Conservation (phyloP, 139 green algal species). For the Tetraselmis chui region DNA sequence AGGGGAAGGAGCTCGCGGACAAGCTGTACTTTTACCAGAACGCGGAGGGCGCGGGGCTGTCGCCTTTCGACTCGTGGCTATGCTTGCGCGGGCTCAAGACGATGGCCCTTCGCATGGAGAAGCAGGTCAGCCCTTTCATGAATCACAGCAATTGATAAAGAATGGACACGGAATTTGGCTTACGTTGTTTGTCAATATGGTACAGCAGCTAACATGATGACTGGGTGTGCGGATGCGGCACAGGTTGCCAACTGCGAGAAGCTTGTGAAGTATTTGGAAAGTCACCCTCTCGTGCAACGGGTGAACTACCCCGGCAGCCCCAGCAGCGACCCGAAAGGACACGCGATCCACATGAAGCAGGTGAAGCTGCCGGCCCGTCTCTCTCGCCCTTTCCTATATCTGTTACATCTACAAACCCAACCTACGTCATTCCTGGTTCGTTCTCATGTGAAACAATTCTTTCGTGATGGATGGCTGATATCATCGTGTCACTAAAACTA, state of each 20-base stretch:
- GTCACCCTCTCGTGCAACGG: slow-evolving; percentile 71
- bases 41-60: slow-evolving; percentile 78
- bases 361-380: too few species aligned
- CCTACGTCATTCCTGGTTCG: too few species aligned
- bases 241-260: slow-evolving; percentile 44
- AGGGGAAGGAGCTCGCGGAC: slow-evolving; percentile 65
- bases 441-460: too few species aligned
- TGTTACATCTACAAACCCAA: too few species aligned
- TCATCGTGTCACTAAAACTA: too few species aligned
- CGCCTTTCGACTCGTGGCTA: slow-evolving; percentile 96
- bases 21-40: slow-evolving; percentile 90
- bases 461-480: too few species aligned
- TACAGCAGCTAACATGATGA: too few species aligned
- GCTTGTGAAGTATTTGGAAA: slow-evolving; percentile 72
- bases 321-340: slow-evolving; percentile 21
- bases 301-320: slow-evolving; percentile 82
- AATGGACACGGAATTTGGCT: too few species aligned
- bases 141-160: too few species aligned
- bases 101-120: slow-evolving; percentile 92
- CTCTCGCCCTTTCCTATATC: too few species aligned
- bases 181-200: too few species aligned
- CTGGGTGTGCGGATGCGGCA: not conserved
- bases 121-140: slow-evolving; percentile 43
- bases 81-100: slow-evolving; percentile 91
- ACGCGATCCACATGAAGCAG: slow-evolving; percentile 37